Percentiles rank a stretch among this genome's conserved stretches.
Evolutionary conservation across 2,329 filamentous ascomycete species (phyloP).

Genomic region (Talaromyces sp.): DNA sequence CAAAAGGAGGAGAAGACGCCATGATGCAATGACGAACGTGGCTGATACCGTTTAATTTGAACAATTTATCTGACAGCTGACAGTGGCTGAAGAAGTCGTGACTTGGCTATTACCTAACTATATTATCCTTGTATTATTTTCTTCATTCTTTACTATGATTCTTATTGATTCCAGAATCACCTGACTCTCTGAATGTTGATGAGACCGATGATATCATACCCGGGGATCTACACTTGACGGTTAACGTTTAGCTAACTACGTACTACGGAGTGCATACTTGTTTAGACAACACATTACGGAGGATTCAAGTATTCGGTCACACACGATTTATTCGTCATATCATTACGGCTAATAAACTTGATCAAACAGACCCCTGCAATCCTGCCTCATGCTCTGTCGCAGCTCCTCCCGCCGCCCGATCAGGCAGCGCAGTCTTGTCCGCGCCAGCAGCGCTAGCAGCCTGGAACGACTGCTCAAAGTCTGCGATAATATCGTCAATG

Average conservation of each 20-base stretch:
- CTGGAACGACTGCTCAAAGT: constrained; percentile 88
- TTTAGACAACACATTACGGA: too few relatives aligned
- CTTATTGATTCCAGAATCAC: neutral
- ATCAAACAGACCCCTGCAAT: constrained; percentile 14
- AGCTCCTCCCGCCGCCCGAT: constrained; percentile 5
- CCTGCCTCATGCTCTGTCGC: constrained; percentile 7
- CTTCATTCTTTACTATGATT: neutral
- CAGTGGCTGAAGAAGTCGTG: neutral
- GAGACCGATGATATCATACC: neutral
- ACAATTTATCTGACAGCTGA: neutral
- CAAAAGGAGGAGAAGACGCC: neutral
- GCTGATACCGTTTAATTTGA: neutral
- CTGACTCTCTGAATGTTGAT: neutral
- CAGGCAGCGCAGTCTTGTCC: constrained; percentile 18
- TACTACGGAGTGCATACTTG: too few relatives aligned
- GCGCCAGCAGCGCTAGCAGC: constrained; percentile 36
- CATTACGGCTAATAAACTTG: too few relatives aligned
- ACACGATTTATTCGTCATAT: neutral
- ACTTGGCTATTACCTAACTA: neutral
- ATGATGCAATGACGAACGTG: constrained; percentile 12
- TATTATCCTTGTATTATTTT: neutral
- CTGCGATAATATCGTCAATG: constrained; percentile 93
- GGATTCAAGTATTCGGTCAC: too few relatives aligned
- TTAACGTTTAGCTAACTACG: too few relatives aligned
- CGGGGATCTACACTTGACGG: neutral